Evolutionary conservation across 768 basidiomycete species (phyloP), one percentile per base, ranked within the genome.

Genomic region (Tulasnella sp.): DNA sequence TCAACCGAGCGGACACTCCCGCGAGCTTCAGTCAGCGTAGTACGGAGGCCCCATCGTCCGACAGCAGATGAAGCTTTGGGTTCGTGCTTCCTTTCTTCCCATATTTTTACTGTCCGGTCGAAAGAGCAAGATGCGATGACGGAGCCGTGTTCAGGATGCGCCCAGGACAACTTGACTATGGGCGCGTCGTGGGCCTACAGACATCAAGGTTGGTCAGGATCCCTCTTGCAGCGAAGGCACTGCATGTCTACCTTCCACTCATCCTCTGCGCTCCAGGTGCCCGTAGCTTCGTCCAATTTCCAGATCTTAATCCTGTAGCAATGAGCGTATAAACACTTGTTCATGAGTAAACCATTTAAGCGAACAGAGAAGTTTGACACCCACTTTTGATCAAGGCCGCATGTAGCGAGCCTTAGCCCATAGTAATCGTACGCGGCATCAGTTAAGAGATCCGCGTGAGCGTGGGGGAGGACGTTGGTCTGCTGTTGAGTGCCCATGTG

Each of bases 371-470:
- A 3, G 31, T 68, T 18, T 9, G 31, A 68, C 62, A 68, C 62
- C 10, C 18, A 68, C 94, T 92, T 88, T 85, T 96, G 94, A 84
- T 96, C 95, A 21, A 95, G 87, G 81, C 93, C 90, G 82, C 92
- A 94, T 0, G 94, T 94, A 12, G 94, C 94, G 46, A 96, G 88
- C 76, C 89, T 88, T 24, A 92, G 88, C 3, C 96, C 96, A 84
- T 97, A 98, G 85, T 93, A 97, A 83, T 97, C 95, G 83, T 96
- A 98, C 18, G 92, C 89, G 78, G 94, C 90, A 86, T 97, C 96
- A 0, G 94, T 95, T 40, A 95, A 88, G 38, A 95, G 89, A 84
- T 95, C 94, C 76, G 86, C 89, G 85, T 96, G 94, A 7, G 92
- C 93, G 82, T 90, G 80, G 0, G 75, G 75, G 46, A 81, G 80